phyloP scores from a whole-genome alignment of 2,329 filamentous ascomycete species.

The Fusarium fracticaudum region DNA sequence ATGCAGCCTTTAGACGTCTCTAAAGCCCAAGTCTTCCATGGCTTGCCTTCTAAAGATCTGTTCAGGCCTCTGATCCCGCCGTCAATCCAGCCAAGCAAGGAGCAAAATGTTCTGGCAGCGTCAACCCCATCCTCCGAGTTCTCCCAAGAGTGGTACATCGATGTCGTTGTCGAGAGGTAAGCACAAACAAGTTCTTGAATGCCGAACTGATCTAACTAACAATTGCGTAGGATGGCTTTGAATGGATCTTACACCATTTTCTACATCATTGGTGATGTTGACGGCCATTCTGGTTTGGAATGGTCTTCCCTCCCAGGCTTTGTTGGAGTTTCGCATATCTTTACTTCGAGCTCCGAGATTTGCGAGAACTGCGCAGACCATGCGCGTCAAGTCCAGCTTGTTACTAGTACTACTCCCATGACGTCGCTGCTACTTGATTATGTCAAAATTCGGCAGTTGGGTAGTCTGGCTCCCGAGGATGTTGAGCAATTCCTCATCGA shows the following conservation, averaged over 20 bases:
- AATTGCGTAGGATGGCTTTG: background rate
- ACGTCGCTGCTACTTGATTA: background rate
- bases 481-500: background rate
- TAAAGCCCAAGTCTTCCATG: background rate
- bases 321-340: background rate
- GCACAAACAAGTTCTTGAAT: background rate
- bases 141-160: background rate
- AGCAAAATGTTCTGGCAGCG: rapidly evolving
- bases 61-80: background rate
- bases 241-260: background rate
- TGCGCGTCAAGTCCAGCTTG: background rate
- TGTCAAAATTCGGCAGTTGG: background rate
- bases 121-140: background rate
- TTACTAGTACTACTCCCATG: background rate
- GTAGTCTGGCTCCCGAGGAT: background rate
- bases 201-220: rapidly evolving
- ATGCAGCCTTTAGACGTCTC: background rate
- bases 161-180: background rate
- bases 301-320: background rate
- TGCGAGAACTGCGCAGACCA: background rate
- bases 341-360: rapidly evolving
- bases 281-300: background rate
- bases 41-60: background rate
- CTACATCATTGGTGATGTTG: background rate
- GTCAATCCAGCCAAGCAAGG: background rate